These are phyloP conservation scores for Gaeumannomyces tritici DNA, from an alignment of 2,329 filamentous ascomycete genomes.

Conservation along the genomic window DNA sequence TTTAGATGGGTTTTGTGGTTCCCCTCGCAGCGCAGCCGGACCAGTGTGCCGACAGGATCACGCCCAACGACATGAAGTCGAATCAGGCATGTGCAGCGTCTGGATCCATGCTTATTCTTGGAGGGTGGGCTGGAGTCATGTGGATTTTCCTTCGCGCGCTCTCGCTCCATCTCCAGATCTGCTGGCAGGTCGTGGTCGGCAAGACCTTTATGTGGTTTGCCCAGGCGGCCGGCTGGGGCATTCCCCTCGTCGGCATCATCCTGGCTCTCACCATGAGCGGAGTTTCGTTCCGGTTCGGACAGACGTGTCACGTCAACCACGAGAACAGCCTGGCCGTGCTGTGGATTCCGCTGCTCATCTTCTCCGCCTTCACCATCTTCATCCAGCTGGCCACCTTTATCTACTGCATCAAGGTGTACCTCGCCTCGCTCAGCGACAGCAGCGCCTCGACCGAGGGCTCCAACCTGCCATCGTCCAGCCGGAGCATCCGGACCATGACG, in stretches of 20 bases:
- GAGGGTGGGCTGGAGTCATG: slow-evolving; percentile 74
- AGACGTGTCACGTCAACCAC: slow-evolving; percentile 91
- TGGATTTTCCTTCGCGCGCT: slow-evolving; percentile 89
- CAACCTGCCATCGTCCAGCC: slow-evolving; percentile 63
- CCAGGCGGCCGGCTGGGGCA: slow-evolving; percentile 71
- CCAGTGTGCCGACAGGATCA: slow-evolving; percentile 83
- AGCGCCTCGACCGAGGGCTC: slow-evolving; percentile 62
- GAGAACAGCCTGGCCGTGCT: slow-evolving; percentile 72
- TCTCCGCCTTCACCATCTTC: slow-evolving; percentile 61
- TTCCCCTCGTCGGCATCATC: slow-evolving; percentile 67
- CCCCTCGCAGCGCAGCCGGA: slow-evolving; percentile 70
- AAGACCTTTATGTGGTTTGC: slow-evolving; percentile 82
- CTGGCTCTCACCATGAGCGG: slow-evolving; percentile 77
- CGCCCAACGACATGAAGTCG: slow-evolving; percentile 83
- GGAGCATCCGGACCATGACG: slow-evolving; percentile 67
- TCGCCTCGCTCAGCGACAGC: slow-evolving; percentile 71
- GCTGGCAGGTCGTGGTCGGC: slow-evolving; percentile 89
- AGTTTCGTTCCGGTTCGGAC: slow-evolving; percentile 87
- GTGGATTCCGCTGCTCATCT: slow-evolving; percentile 80
- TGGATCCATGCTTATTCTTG: slow-evolving; percentile 75
- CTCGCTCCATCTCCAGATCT: slow-evolving; percentile 93
- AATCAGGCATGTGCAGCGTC: slow-evolving; percentile 78
- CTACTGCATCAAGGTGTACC: slow-evolving; percentile 93
- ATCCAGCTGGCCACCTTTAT: slow-evolving; percentile 77
- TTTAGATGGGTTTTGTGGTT: slow-evolving; percentile 70